Evolutionary conservation across 495 filamentous ascomycete species (phyloP).

Genomic region (Xylaria palmicola): DNA sequence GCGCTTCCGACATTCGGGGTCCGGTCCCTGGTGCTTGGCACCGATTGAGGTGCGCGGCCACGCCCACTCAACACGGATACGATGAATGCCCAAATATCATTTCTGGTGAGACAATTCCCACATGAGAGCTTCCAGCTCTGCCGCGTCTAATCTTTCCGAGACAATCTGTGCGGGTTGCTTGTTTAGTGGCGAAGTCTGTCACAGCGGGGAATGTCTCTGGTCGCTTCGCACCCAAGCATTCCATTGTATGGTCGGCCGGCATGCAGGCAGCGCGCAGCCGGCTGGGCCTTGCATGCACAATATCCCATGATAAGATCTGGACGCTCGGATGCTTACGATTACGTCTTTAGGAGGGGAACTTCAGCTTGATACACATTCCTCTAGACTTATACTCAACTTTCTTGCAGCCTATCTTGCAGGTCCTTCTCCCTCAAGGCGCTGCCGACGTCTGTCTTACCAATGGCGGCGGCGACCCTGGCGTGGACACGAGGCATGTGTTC

Average conservation of each 20-base stretch:
- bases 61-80: constrained; percentile 25
- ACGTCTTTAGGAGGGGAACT: constrained; percentile 69
- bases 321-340: constrained; percentile 15
- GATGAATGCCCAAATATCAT: constrained; percentile 58
- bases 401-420: constrained; percentile 75
- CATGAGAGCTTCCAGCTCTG: neutral
- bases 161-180: neutral
- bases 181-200: neutral
- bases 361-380: constrained; percentile 90
- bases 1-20: constrained; percentile 18
- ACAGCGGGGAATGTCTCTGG: neutral
- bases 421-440: constrained; percentile 63
- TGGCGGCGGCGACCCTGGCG: constrained; percentile 39
- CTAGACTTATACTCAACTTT: constrained; percentile 77
- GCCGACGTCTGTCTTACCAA: constrained; percentile 27
- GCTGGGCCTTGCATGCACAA: constrained; percentile 9
- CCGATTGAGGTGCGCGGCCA: constrained; percentile 23
- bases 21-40: constrained; percentile 24
- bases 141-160: neutral
- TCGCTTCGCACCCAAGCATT: constrained; percentile 13
- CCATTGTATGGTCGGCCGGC: constrained; percentile 12
- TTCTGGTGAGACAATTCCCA: constrained; percentile 44
- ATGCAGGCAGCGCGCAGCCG: constrained; percentile 19
- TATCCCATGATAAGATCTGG: neutral
- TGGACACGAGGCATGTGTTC: constrained; percentile 67